phyloP scores from a whole-genome alignment of 2,329 filamentous ascomycete species.

The Lachnellula hyalina region DNA sequence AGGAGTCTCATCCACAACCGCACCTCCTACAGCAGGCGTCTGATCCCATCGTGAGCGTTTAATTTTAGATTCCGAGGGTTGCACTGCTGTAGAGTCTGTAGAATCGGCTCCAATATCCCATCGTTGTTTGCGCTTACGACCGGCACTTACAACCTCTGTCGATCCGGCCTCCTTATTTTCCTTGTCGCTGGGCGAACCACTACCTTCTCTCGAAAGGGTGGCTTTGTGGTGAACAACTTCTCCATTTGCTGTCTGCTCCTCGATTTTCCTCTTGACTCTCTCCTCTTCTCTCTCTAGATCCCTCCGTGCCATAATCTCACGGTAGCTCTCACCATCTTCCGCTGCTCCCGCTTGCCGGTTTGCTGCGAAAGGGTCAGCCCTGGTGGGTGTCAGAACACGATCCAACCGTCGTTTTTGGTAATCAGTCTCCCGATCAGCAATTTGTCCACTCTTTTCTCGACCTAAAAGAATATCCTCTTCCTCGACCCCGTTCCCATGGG shows the following conservation, averaged over 20 bases:
- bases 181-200: constrained; percentile 49
- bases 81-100: constrained; percentile 42
- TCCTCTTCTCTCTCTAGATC: constrained; percentile 94
- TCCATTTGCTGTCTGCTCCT: constrained; percentile 59
- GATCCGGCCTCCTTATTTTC: constrained; percentile 68
- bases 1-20: constrained; percentile 49
- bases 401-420: constrained; percentile 96
- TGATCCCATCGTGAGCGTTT: constrained; percentile 82
- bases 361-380: constrained; percentile 78
- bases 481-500: constrained; percentile 76
- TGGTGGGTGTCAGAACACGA: constrained; percentile 77
- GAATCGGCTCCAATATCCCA: constrained; percentile 76
- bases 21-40: constrained; percentile 56
- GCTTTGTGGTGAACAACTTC: constrained; percentile 61
- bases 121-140: constrained; percentile 84
- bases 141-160: constrained; percentile 55
- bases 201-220: constrained; percentile 61
- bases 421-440: constrained; percentile 88
- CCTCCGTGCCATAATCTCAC: constrained; percentile 83
- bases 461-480: constrained; percentile 86
- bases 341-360: constrained; percentile 63
- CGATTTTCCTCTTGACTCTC: constrained; percentile 72
- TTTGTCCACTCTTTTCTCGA: constrained; percentile 83
- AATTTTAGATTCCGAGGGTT: constrained; percentile 51
- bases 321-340: constrained; percentile 74